Percentiles rank a stretch among this genome's conserved stretches.
Conservation (phyloP, 2,329 filamentous ascomycete genomes). For the Dactylellina parvicollis region DNA sequence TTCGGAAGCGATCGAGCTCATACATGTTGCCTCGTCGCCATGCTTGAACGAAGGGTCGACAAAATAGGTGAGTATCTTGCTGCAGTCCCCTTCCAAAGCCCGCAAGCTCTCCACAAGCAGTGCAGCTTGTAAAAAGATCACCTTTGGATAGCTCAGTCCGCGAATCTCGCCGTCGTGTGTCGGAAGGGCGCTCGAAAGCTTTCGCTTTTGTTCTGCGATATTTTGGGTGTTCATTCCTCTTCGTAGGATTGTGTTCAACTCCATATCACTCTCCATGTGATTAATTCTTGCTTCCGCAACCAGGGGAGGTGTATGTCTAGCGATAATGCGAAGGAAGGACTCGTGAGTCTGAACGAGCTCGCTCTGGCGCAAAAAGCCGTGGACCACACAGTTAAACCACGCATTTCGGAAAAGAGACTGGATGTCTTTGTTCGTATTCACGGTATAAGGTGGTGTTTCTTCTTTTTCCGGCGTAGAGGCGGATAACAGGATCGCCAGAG, state of each 20-base stretch:
- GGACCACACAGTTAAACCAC: slow-evolving; percentile 97
- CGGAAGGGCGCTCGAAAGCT: slow-evolving; percentile 77
- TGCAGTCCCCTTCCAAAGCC: slow-evolving; percentile 87
- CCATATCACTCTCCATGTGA: slow-evolving; percentile 93
- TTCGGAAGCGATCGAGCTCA: slow-evolving; percentile 70
- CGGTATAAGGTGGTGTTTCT: slow-evolving; percentile 57
- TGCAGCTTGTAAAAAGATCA: slow-evolving; percentile 89
- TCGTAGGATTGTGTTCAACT: slow-evolving; percentile 91
- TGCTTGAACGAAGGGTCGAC: slow-evolving; percentile 82
- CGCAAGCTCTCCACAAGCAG: slow-evolving; percentile 89
- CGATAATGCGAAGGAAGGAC: slow-evolving; percentile 82
- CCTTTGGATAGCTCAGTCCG: slow-evolving; percentile 84
- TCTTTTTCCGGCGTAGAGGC: slow-evolving; percentile 64
- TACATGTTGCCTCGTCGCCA: slow-evolving; percentile 71
- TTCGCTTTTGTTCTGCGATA: slow-evolving; percentile 80
- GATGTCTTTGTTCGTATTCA: slow-evolving; percentile 58
- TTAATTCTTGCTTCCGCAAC: slow-evolving; percentile 89
- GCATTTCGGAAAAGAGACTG: slow-evolving; percentile 80
- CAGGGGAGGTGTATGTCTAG: slow-evolving; percentile 84
- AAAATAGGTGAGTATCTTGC: slow-evolving; percentile 89
- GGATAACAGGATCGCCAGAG: slow-evolving; percentile 85
- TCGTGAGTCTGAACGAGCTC: slow-evolving; percentile 76
- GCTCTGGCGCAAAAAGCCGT: slow-evolving; percentile 83
- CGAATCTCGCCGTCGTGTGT: slow-evolving; percentile 80
- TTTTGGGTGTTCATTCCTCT: slow-evolving; percentile 84